Evolutionary conservation across 257 asterid genomes (phyloP).

Genomic region (Fraxinus anomala): DNA sequence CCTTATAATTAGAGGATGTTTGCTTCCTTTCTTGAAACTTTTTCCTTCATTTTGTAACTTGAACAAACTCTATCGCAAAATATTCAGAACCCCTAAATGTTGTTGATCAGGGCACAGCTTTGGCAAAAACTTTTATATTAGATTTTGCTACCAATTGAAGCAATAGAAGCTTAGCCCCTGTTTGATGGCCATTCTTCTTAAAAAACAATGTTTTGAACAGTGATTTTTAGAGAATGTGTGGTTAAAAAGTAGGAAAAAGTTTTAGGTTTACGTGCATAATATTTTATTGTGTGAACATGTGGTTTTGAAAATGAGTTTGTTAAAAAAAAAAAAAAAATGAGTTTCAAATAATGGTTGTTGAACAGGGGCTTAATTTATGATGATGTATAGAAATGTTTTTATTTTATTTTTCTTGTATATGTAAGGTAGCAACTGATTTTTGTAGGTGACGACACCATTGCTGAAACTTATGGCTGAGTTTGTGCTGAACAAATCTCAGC

Average conservation of each 20-base stretch:
- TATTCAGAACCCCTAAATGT: background rate
- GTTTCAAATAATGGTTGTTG: no score
- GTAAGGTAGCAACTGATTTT: constrained; percentile 24
- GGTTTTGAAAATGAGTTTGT: no score
- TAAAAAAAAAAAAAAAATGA: no score
- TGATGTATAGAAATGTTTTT: background rate
- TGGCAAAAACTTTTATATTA: background rate
- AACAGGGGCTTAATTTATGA: background rate
- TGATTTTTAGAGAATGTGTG: no score
- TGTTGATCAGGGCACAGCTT: background rate
- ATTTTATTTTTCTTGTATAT: background rate
- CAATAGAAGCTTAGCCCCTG: background rate
- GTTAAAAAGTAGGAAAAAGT: no score
- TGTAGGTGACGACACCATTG: constrained; percentile 92
- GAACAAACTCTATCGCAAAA: background rate
- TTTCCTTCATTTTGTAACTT: background rate
- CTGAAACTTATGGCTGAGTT: constrained; percentile 94
- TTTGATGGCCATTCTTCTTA: no score
- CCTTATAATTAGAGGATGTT: background rate
- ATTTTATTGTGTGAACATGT: no score
- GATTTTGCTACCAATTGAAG: background rate
- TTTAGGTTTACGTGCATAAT: no score
- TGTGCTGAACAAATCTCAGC: constrained; percentile 86
- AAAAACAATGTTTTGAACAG: no score
- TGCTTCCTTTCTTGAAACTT: background rate